Base-by-base conservation (phyloP, 495 filamentous ascomycete genomes). In the Annulohypoxylon moriforme region DNA sequence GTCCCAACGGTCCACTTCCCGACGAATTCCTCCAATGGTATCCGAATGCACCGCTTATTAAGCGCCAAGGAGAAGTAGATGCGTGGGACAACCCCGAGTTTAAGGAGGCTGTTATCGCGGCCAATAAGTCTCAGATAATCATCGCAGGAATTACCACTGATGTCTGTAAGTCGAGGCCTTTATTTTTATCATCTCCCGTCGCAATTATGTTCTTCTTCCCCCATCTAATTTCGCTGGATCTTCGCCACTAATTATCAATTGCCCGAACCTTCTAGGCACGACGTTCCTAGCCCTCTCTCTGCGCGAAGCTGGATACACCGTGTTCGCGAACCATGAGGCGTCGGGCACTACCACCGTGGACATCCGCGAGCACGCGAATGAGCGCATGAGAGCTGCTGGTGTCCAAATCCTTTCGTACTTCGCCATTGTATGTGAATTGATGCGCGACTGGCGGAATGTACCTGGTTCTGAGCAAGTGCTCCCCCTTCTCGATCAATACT, bases 1-100 rank as follows among this genome's bases (percentile, higher is more conserved):
- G 82, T 80, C 89, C 89, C 47, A 94, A 94, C 76, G 92, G 92
- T 9, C 86, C 83, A 1, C 79, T 94, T 25, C 89, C 91, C 7
- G 87, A 90, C 74, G 92, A 93, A 75, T 91, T 94, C 63, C 68
- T 84, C 3, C 82, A 87, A 3, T 85, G 91, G 87, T 89, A 91
- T 74, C 91, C 92, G 27, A 82, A 86, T 31, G 87, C 90, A 9
- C 86, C 90, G 2, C 78, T 92, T 16, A 87, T 94, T 76, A 83
- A 81, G 65, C 88, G 92, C 36, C 83, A 91, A 60, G 92, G 92
- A 34, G 91, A 94, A 72, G 92, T 94, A 69, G 85, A 94, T 69
- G 92, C 92, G 3, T 94, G 91, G 92, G 92, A 94, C 75, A 93
- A 93, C 71, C 56, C 82, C 2, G 89, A 92, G 0, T 93, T 94